Conservation (phyloP, 768 basidiomycete genomes). For the Termitomyces sp. region DNA sequence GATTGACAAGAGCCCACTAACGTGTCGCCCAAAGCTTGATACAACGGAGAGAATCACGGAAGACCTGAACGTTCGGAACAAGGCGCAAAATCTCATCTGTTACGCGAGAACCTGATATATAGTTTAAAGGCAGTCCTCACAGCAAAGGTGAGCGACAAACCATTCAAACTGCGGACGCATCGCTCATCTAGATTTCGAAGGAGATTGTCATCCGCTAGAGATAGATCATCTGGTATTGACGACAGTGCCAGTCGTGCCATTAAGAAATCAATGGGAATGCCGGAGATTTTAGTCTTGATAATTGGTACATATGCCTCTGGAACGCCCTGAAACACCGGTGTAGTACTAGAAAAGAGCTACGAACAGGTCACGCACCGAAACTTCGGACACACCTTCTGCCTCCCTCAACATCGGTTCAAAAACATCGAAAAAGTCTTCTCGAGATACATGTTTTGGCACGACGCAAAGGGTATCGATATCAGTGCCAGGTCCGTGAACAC, state of each 20-base stretch:
- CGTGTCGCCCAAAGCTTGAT: slow-evolving; percentile 98
- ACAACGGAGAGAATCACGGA: slow-evolving; percentile 90
- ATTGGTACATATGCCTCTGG: slow-evolving; percentile 97
- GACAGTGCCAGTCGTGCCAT: slow-evolving; percentile 87
- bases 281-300: slow-evolving; percentile 85
- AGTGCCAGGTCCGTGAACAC: slow-evolving; percentile 91
- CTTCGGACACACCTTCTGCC: slow-evolving; percentile 79
- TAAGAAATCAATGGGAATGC: slow-evolving; percentile 90
- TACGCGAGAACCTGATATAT: slow-evolving; percentile 75
- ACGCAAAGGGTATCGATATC: slow-evolving; percentile 99
- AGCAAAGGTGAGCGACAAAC: slow-evolving; percentile 28
- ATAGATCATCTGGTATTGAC: slow-evolving; percentile 87
- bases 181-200: slow-evolving; percentile 91
- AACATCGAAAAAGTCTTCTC: slow-evolving; percentile 92
- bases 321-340: slow-evolving; percentile 59
- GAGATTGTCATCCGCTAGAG: slow-evolving; percentile 86
- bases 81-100: slow-evolving; percentile 94
- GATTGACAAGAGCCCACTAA: slow-evolving; percentile 32
- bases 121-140: not conserved
- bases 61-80: slow-evolving; percentile 91
- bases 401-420: slow-evolving; percentile 88
- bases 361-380: slow-evolving; percentile 60
- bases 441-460: slow-evolving; percentile 91
- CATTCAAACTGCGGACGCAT: slow-evolving; percentile 92
- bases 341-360: not conserved